A percentile compares a stretch with the other conserved stretches of the same genome.
These are phyloP conservation scores for Aureobasidium vineae DNA, from an alignment of 2,329 filamentous ascomycete genomes.

Conservation along the genomic window DNA sequence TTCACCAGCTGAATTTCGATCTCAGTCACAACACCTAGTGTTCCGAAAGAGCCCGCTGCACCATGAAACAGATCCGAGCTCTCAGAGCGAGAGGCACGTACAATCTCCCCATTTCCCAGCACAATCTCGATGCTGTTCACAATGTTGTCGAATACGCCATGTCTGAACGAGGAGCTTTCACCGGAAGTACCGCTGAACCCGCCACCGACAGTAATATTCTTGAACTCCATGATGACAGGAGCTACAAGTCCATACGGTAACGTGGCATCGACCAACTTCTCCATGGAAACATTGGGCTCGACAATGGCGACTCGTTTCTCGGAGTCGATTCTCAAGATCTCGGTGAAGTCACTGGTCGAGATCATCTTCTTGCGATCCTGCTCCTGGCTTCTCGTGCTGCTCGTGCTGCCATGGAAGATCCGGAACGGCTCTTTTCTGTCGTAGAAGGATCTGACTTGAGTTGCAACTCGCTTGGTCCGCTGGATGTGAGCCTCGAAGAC, in stretches of 20 bases:
- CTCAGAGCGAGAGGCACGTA: constrained; percentile 49
- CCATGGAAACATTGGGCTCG: constrained; percentile 70
- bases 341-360: constrained; percentile 51
- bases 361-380: constrained; percentile 46
- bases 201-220: constrained; percentile 66
- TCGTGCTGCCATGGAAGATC: constrained; percentile 59
- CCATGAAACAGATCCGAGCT: constrained; percentile 58
- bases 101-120: constrained; percentile 56
- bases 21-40: constrained; percentile 59
- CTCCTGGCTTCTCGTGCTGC: constrained; percentile 48
- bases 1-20: constrained; percentile 59
- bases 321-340: constrained; percentile 48
- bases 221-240: constrained; percentile 69
- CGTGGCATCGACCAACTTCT: constrained; percentile 59
- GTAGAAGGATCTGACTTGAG: constrained; percentile 48
- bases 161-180: constrained; percentile 64
- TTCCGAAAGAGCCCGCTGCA: constrained; percentile 60
- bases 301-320: constrained; percentile 52
- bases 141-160: constrained; percentile 65
- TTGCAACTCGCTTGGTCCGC: constrained; percentile 35
- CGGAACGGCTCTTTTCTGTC: constrained; percentile 50
- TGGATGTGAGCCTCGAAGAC: constrained; percentile 27
- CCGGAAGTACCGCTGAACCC: constrained; percentile 65
- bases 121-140: constrained; percentile 64
- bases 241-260: constrained; percentile 57